Base-by-base conservation (phyloP, 2,329 filamentous ascomycete species). In the Xylaria digitata region DNA sequence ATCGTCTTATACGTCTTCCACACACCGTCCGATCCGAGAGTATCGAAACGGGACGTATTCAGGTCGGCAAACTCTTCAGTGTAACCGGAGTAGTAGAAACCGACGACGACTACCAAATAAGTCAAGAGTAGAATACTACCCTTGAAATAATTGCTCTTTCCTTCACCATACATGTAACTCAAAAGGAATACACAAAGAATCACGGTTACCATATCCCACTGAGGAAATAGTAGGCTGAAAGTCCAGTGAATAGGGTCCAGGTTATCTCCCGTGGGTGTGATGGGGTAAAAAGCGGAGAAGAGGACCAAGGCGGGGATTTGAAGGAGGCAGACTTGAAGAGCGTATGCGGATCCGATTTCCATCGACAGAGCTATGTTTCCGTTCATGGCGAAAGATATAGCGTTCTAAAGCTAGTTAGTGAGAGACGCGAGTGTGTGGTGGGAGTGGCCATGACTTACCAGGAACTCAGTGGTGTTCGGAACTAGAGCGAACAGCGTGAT, bases 111-210 rank as follows among this genome's bases (percentile, higher is more conserved):
- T 32, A 98, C 96, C 26, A 98, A 80, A 78, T 99, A 99, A 40
- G 93, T 96, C 57, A 99, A 83, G 70, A 98, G 89, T 59, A 99
- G 85, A 73, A 98, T 97, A 71, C 93, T 97, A 58, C 96, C 96
- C 83, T 99, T 99, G 88, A 99, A 99, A 81, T 99, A 99, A 80
- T 99, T 99, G 84, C 94, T 98, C 88, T 99, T 99, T 46, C 96
- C 96, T 81, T 99, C 96, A 58, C 95, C 93, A 74, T 98, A 97
- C 84, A 99, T 95, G 83, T 98, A 97, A 75, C 94, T 97, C 71
- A 99, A 88, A 63, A 99, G 83, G 82, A 99, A 97, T 19, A 99
- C 94, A 75, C 95, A 97, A 17, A 99, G 82, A 66, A 98, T 97
- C 17, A 98, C 93, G 0, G 93, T 97, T 13, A 98, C 90, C 93